Conservation (phyloP, 2,329 filamentous ascomycete genomes). For the Plectosphaerella sp. region DNA sequence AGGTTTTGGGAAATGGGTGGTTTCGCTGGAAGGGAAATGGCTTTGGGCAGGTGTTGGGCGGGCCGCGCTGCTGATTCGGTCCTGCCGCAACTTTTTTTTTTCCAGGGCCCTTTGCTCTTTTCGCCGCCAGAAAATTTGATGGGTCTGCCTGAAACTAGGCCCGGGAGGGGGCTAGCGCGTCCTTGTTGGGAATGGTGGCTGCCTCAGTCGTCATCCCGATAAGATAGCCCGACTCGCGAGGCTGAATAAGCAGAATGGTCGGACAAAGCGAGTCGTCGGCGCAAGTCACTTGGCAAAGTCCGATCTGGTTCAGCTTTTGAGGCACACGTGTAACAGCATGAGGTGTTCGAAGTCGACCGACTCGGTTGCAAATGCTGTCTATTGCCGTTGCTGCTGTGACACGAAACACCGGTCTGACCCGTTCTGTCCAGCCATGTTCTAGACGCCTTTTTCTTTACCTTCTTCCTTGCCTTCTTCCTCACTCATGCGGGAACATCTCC, state of each 20-base stretch:
- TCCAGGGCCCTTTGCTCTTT: background rate
- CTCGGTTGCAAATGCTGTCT: too few relatives aligned
- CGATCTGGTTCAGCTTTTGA: too few relatives aligned
- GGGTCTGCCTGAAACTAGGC: background rate
- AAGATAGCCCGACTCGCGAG: background rate
- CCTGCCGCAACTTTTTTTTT: slow-evolving; percentile 1
- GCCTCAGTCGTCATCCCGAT: background rate
- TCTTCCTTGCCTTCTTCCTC: slow-evolving; percentile 2
- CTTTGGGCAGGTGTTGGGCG: slow-evolving; percentile 7
- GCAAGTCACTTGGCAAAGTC: too few relatives aligned
- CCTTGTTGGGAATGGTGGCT: background rate
- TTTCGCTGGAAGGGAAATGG: slow-evolving; percentile 6
- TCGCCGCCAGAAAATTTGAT: slow-evolving; percentile 5
- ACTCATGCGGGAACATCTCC: slow-evolving; percentile 44
- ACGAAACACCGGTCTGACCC: background rate
- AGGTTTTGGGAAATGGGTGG: slow-evolving; percentile 8
- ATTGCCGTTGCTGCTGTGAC: background rate
- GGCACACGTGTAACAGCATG: too few relatives aligned
- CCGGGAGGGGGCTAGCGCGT: background rate
- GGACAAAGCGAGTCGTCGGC: background rate
- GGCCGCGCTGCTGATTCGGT: background rate
- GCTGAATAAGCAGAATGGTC: too few relatives aligned
- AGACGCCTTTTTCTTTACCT: background rate
- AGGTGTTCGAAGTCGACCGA: too few relatives aligned
- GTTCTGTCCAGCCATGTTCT: background rate